A percentile compares a stretch with the other conserved stretches of the same genome.
These are phyloP conservation scores for Chytriomyces sp. DNA, from an alignment of 192 early-diverging fungal genomes.

Conservation along the genomic window DNA sequence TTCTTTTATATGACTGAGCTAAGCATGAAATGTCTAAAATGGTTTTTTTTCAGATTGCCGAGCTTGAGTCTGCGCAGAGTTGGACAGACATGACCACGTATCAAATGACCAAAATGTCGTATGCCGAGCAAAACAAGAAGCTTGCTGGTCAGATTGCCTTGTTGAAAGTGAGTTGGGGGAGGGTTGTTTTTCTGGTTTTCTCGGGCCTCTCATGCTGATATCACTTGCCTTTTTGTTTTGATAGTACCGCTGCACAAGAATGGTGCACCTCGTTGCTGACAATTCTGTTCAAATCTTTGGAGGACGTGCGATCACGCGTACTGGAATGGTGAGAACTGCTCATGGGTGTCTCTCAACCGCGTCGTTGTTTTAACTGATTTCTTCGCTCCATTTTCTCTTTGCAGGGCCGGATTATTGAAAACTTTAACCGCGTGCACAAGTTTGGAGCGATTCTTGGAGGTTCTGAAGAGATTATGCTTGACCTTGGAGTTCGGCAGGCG, in stretches of 20 bases:
- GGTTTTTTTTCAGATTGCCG: no score
- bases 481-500: constrained; percentile 67
- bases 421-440: constrained; percentile 57
- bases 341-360: not conserved
- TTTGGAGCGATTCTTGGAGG: constrained; percentile 58
- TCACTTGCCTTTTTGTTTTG: not conserved
- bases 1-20: not conserved
- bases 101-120: constrained; percentile 72
- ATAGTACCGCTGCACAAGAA: constrained; percentile 52
- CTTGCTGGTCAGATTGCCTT: constrained; percentile 72
- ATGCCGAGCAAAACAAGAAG: constrained; percentile 65
- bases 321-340: constrained; percentile 57
- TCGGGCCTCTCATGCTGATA: no score
- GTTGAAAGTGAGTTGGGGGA: constrained; percentile 52
- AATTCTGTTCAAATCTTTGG: constrained; percentile 78
- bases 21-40: not conserved
- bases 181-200: not conserved
- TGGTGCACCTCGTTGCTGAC: constrained; percentile 65
- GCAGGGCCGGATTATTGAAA: constrained; percentile 61
- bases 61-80: constrained; percentile 28
- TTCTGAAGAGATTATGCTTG: constrained; percentile 59
- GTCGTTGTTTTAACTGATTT: not conserved
- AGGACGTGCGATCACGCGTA: constrained; percentile 70
- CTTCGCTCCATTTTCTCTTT: not conserved
- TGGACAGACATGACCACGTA: constrained; percentile 64